A percentile compares a stretch with the other conserved stretches of the same genome.
Evolutionary conservation across 192 early-diverging fungal genomes (phyloP).

Genomic region (Glomus cerebriforme): DNA sequence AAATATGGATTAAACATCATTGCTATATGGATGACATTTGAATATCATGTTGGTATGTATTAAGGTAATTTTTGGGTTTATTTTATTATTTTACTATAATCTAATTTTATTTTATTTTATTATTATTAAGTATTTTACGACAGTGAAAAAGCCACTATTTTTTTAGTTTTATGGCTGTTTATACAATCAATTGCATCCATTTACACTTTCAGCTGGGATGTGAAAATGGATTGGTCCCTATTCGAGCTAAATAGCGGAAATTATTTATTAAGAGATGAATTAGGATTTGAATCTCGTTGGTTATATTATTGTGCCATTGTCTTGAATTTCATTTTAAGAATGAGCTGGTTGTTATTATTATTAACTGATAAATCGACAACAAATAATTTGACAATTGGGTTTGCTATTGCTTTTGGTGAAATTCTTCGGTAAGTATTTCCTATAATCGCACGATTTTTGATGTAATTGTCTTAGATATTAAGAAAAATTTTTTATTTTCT

Average conservation of each 20-base stretch:
- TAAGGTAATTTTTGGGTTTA: background rate
- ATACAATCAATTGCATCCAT: conserved; percentile 49
- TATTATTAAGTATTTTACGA: no score
- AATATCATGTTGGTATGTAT: conserved; percentile 33
- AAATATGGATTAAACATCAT: conserved; percentile 59
- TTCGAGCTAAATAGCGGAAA: conserved; percentile 52
- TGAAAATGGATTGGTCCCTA: conserved; percentile 67
- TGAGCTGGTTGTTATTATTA: conserved; percentile 59
- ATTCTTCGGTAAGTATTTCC: conserved; percentile 36
- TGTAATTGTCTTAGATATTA: background rate
- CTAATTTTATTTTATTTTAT: no score
- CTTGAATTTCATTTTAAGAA: conserved; percentile 64
- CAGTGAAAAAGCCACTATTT: background rate
- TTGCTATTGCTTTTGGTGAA: conserved; percentile 33
- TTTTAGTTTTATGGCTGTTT: conserved; percentile 46
- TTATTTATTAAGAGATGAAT: conserved; percentile 59
- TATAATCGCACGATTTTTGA: background rate
- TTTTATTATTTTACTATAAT: background rate
- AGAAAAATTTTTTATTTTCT: conserved; percentile 5
- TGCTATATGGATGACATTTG: conserved; percentile 49
- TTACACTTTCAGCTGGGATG: conserved; percentile 62
- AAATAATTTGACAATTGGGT: conserved; percentile 7
- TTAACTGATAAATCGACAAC: conserved; percentile 1
- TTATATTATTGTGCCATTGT: conserved; percentile 71
- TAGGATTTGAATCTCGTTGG: conserved; percentile 52